These are phyloP conservation scores for Corchorus olitorius DNA, from an alignment of 345 rosid species.

Conservation along the genomic window DNA sequence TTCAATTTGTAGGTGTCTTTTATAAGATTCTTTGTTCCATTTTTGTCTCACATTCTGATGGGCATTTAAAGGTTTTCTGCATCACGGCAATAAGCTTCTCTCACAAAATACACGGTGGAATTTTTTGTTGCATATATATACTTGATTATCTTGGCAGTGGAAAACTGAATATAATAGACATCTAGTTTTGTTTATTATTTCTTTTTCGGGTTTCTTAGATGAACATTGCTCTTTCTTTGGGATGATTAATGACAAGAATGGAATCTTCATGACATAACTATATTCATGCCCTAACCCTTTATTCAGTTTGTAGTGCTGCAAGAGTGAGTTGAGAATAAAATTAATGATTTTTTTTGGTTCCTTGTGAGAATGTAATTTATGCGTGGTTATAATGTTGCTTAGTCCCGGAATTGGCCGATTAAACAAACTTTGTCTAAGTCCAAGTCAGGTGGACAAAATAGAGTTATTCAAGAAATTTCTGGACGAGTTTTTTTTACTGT, in stretches of 20 bases:
- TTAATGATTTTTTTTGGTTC: background rate
- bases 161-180: background rate
- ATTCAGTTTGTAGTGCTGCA: background rate
- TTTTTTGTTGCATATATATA: background rate
- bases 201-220: constrained; percentile 3
- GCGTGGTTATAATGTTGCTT: background rate
- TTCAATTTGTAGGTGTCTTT: background rate
- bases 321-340: background rate
- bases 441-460: background rate
- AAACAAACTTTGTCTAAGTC: background rate
- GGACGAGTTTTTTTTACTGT: background rate
- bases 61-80: background rate
- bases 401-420: background rate
- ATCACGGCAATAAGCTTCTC: background rate
- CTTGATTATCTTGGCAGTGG: background rate
- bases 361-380: background rate
- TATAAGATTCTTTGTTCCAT: background rate
- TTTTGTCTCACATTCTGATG: background rate
- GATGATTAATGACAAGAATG: background rate
- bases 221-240: background rate
- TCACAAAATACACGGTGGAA: background rate
- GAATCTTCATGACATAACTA: background rate
- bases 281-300: background rate
- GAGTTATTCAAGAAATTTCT: background rate
- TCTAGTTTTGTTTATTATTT: background rate